phyloP scores from a whole-genome alignment of 2,329 filamentous ascomycete species.

The Davidsoniella neocaledoniae region DNA sequence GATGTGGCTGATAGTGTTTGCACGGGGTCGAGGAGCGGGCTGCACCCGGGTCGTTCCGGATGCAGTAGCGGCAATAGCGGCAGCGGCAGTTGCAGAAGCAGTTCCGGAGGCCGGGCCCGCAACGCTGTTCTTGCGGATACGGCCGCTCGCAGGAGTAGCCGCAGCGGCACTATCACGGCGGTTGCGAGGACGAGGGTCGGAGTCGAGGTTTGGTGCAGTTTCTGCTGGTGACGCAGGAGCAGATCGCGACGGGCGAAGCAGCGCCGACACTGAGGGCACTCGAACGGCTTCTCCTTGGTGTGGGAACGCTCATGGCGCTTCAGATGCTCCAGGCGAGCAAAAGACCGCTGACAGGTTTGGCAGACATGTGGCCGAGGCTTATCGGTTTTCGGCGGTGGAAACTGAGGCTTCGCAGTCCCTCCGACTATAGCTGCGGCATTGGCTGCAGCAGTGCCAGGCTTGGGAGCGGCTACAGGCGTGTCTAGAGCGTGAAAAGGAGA shows the following conservation, averaged over 20 bases:
- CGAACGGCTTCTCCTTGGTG: constrained; percentile 97
- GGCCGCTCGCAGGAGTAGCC: constrained; percentile 42
- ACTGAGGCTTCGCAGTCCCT: constrained; percentile 23
- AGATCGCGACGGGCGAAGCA: constrained; percentile 92
- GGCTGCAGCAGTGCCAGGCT: constrained; percentile 29
- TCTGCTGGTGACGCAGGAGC: constrained; percentile 89
- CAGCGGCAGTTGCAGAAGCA: constrained; percentile 32
- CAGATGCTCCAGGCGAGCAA: constrained; percentile 86
- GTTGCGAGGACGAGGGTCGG: constrained; percentile 70
- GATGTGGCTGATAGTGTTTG: constrained; percentile 92
- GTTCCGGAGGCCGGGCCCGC: constrained; percentile 33
- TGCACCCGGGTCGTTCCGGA: background rate
- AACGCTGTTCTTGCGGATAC: constrained; percentile 85
- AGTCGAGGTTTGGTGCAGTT: constrained; percentile 84
- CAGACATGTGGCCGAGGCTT: constrained; percentile 94
- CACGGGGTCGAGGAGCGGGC: constrained; percentile 46
- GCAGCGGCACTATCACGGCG: constrained; percentile 78
- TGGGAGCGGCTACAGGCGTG: background rate
- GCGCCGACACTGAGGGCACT: constrained; percentile 83
- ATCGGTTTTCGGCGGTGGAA: constrained; percentile 84
- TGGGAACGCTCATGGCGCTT: constrained; percentile 97
- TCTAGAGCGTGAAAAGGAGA: no score
- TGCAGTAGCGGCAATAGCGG: constrained; percentile 33
- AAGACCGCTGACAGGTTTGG: constrained; percentile 76
- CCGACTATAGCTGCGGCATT: constrained; percentile 24